Conservation (phyloP, 2,329 filamentous ascomycete species). For the Diaporthe caulivora region DNA sequence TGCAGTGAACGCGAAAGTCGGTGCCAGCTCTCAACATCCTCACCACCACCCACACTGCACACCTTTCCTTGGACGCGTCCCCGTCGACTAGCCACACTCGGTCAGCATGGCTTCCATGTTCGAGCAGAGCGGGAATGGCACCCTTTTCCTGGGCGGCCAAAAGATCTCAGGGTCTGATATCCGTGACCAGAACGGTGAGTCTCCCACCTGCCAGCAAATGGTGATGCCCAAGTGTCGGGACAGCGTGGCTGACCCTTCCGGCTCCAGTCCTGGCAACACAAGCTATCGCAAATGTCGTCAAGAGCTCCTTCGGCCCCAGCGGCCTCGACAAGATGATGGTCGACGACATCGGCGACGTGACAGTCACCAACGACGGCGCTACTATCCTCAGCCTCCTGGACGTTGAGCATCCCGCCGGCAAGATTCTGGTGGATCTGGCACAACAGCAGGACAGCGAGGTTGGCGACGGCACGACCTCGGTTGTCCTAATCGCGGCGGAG, state of each 20-base stretch:
- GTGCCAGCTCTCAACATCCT: slow-evolving; percentile 33
- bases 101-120: slow-evolving; percentile 90
- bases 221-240: slow-evolving; percentile 1
- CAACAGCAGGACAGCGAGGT: slow-evolving; percentile 99
- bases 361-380: slow-evolving; percentile 98
- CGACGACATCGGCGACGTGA: slow-evolving; percentile 99
- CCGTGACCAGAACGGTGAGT: slow-evolving; percentile 90
- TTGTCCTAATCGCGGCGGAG: slow-evolving; percentile 97
- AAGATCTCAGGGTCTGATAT: slow-evolving; percentile 98
- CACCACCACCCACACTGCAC: slow-evolving; percentile 33
- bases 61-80: neutral
- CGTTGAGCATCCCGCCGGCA: slow-evolving; percentile 97
- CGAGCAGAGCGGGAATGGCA: slow-evolving; percentile 94
- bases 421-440: slow-evolving; percentile 96
- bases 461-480: slow-evolving; percentile 96
- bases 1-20: slow-evolving; percentile 24
- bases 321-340: slow-evolving; percentile 99
- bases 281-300: slow-evolving; percentile 98
- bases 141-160: slow-evolving; percentile 94
- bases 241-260: slow-evolving; percentile 41
- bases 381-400: slow-evolving; percentile 96
- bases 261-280: slow-evolving; percentile 87
- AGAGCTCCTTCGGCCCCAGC: slow-evolving; percentile 97
- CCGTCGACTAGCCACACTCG: neutral
- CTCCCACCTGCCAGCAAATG: neutral